Percentiles rank a stretch among this genome's conserved stretches.
phyloP scores from a whole-genome alignment of 495 filamentous ascomycete species.

The Podospora pseudocomata region DNA sequence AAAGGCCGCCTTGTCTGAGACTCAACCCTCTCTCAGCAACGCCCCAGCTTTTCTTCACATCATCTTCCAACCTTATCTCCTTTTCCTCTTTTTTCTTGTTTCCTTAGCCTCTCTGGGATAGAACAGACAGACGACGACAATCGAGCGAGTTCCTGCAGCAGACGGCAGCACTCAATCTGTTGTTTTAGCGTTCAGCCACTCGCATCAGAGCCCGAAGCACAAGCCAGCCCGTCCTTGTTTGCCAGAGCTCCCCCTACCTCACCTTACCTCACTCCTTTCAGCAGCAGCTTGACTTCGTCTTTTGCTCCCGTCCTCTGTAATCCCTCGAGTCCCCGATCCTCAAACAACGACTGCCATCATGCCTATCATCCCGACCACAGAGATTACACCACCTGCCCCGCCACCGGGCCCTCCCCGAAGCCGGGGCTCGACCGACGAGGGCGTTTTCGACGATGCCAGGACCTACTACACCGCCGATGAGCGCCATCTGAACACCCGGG shows the following conservation, averaged over 20 bases:
- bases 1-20: constrained; percentile 14
- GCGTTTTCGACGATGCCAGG: constrained; percentile 46
- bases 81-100: not conserved
- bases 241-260: not conserved
- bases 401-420: constrained; percentile 8
- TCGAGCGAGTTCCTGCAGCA: not conserved
- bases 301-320: not conserved
- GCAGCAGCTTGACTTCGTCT: not conserved
- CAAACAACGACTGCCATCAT: constrained; percentile 10
- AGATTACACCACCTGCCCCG: constrained; percentile 9
- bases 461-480: constrained; percentile 50
- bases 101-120: not conserved
- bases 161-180: not conserved
- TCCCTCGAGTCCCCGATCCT: not conserved
- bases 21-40: constrained; percentile 13
- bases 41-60: constrained; percentile 8
- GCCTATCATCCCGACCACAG: constrained; percentile 15
- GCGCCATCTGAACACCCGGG: constrained; percentile 40
- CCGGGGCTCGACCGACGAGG: constrained; percentile 36
- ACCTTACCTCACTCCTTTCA: not conserved
- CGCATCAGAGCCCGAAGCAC: not conserved
- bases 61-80: not conserved
- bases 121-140: not conserved
- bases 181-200: not conserved
- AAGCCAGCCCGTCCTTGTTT: not conserved